These are phyloP conservation scores for Aspergillus fumigatus DNA, from an alignment of 2,329 filamentous ascomycete species.

Conservation along the genomic window DNA sequence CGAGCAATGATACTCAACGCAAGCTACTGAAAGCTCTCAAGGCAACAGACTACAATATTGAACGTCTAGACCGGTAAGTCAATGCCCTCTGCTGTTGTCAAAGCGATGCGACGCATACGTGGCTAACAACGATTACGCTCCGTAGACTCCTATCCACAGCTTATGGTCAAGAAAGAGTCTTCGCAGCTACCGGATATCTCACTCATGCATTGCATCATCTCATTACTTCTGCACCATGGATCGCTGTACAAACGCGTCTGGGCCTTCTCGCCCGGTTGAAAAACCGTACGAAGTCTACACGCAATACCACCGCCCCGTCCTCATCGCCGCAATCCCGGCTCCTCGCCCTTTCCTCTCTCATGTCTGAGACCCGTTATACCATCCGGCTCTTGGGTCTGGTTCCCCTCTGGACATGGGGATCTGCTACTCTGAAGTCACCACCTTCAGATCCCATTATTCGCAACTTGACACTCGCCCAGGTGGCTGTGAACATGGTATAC, in stretches of 20 bases:
- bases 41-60: slow-evolving; percentile 26
- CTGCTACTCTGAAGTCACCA: slow-evolving; percentile 52
- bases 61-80: slow-evolving; percentile 28
- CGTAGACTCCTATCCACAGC: slow-evolving; percentile 65
- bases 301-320: slow-evolving; percentile 30
- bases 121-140: slow-evolving; percentile 29
- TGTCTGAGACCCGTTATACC: slow-evolving; percentile 50
- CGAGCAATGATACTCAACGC: slow-evolving; percentile 10
- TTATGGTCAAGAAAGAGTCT: slow-evolving; percentile 63
- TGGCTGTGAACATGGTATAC: slow-evolving; percentile 63
- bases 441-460: slow-evolving; percentile 44
- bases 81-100: not conserved
- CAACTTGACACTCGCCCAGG: slow-evolving; percentile 61
- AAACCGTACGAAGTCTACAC: slow-evolving; percentile 6
- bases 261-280: slow-evolving; percentile 36
- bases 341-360: slow-evolving; percentile 44
- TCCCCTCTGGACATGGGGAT: slow-evolving; percentile 73
- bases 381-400: slow-evolving; percentile 60
- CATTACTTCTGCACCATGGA: slow-evolving; percentile 49
- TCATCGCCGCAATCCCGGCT: slow-evolving; percentile 43
- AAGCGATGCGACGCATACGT: not conserved
- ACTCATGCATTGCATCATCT: slow-evolving; percentile 59
- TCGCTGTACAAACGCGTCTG: slow-evolving; percentile 40
- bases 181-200: slow-evolving; percentile 65
- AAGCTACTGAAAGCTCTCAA: slow-evolving; percentile 24